Base-by-base conservation (phyloP, 306 rosid genomes). In the Abrus precatorius region DNA sequence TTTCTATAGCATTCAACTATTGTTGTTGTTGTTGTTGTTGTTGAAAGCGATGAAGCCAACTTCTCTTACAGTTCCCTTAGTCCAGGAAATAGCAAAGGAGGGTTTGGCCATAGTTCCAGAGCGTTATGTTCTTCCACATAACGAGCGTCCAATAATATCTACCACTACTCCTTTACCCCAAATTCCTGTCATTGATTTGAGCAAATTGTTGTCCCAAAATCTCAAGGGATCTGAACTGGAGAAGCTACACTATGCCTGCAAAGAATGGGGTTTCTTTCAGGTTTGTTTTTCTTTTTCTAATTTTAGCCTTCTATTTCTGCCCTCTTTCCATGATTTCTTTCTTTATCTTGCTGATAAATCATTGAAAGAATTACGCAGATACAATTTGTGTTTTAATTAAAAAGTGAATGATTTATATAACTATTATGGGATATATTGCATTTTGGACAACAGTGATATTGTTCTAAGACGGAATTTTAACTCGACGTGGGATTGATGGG, bases 261-360 rank as follows among this genome's bases (percentile, higher is more conserved):
- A 78, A 81, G 47, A 85, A 0, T 85, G 91, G 91, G 89, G 91
- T 50, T 88, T 87, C 81, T 88, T 88, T 29, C 89, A 85, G 86
- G 89, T 85, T 54, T 4, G 0, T 0, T 5, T 36, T 36, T 36
- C 40, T 36, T 36, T 4, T 62, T 48, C 53, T 5, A 20, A 20
- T 20, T 44, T 44, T 44, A 44, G 48, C 40, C 40, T 0, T 36
- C 40, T 36, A 4, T 36, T 36, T 20, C 20, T 20, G 20, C 20
- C 20, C 20, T 20, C 20, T 20, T 20, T 20, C 0, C 20, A 20
- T 20, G 20, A 20, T 20, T 20, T 20, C 20, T 20, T 20, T 36
- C 40, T 36, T 36, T 4, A 36, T 36, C 40, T 36, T 2, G 4
- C 40, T 36, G 3, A 36, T 36, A 36, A 36, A 36, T 36, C 4